Evolutionary conservation across 1,284 basidiomycete species (phyloP), one percentile per base, ranked within the genome.

Genomic region (Mycena citricolor): DNA sequence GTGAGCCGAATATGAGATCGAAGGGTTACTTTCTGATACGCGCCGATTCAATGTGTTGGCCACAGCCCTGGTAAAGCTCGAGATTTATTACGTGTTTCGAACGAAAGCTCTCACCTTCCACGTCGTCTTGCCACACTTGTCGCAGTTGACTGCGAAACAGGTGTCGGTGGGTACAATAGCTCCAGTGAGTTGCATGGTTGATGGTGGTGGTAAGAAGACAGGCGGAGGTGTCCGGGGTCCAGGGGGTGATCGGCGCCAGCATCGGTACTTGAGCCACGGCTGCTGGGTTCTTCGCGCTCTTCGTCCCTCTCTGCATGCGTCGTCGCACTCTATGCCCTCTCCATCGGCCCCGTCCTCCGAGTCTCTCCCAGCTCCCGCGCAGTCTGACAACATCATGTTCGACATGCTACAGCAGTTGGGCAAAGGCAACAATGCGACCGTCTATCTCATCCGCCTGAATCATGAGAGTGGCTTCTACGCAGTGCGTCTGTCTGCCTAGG

Each of bases 61-160:
- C 84, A 51, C 85, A 87, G 47, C 85, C 85, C 85, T 87, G 66
- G 26, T 44, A 38, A 54, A 52, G 39, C 41, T 43, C 22, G 31
- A 46, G 37, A 44, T 11, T 21, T 19, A 20, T 21, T 37, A 33
- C 28, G 45, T 34, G 49, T 14, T 32, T 30, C 17, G 58, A 51
- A 33, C 35, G 49, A 51, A 49, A 31, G 25, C 33, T 64, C 76
- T 58, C 60, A 87, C 86, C 68, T 63, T 71, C 85, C 85, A 89
- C n/a, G 81, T 86, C 19, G 68, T 80, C 71, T 87, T 88, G 37
- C 74, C 73, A 62, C 85, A 88, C 45, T 64, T 71, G 42, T 63
- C 65, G 65, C 85, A 88, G 51, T 72, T 72, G 42, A 81, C 79
- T 44, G 64, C 57, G 59, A 64, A 76, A 67, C 85, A 88, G 40